Evolutionary conservation across 2,329 filamentous ascomycete species (phyloP), one percentile per base, ranked within the genome.

Genomic region (Scolecobasidium constrictum): DNA sequence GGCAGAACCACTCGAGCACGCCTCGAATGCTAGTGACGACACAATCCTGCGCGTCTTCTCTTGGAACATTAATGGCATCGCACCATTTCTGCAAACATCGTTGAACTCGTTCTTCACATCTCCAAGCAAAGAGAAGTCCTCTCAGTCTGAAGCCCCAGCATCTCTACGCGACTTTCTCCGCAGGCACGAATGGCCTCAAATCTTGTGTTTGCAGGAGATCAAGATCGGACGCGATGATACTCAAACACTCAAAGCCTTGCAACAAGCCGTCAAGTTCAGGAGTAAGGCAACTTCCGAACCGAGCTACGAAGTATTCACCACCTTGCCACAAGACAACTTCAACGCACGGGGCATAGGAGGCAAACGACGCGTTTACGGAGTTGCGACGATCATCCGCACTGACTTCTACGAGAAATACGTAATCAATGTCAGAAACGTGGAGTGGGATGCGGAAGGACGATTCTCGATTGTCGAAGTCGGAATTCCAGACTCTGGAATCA

Each of bases 371-470:
- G 56, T 74, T 1, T 72, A 75, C 47, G 71, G 72, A 11, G 68
- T 76, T 2, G 69, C 64, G 20, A 67, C 64, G 18, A 61, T 75
- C 35, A 49, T 74, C 12, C 61, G 70, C 3, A 52, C 59, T 9
- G 68, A 73, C 48, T 64, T 71, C 22, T 39, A 38, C 40, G 46
- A 55, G 9, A 20, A 45, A 1, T 44, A 53, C 17, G 54, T 63
- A 7, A 46, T 52, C 0, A 40, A 44, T 3, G 56, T 67, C 0
- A 57, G 65, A 5, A 60, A 58, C 1, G 67, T 71, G 0, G 53
- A 61, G 7, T 75, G 69, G 71, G 71, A 75, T 42, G 49, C 56
- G 2, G 71, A 75, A 59, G 72, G 71, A 3, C 62, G 71, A 0
- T 60, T 75, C 4, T 58, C 64, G n/a, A 56, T 75, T 17, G 58